Base-by-base conservation (phyloP, 495 filamentous ascomycete genomes). In the Penicillium cinerascens region DNA sequence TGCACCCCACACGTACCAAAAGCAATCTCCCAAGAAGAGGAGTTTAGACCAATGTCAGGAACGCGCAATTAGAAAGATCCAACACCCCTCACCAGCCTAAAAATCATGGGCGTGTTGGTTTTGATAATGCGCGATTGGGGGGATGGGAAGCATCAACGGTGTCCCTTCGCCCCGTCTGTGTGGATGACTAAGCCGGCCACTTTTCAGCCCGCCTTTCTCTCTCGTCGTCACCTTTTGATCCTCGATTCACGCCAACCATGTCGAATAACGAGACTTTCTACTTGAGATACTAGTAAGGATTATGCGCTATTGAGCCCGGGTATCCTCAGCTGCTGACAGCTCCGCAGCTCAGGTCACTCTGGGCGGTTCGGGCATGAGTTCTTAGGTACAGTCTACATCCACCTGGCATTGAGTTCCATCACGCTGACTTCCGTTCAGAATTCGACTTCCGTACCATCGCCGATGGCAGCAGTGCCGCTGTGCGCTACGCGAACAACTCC, bases 321-420 rank as follows among this genome's bases (percentile, higher is more conserved):
- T 70, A 64, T 69, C 59, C 66, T 68, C 68, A 64, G 67, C 70
- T 68, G 72, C 79, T 83, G 72, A 82, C 71, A 62, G 46, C 42
- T 58, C 46, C 55, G 64, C 68, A 96, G 91, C 79, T 97, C 93
- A 60, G 95, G 95, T 67, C 95, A 99, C 69, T 91, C 88, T 68
- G 95, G 95, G 68, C 89, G 95, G 61, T 96, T 96, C 73, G 95
- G 95, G 51, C 95, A 99, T 78, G 95, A 97, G 71, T 99, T 97
- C 67, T 80, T 99, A 67, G 95, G 93, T 96, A 33, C 70, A 73
- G 67, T 45, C 27, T 49, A 25, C 43, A 21, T 42, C 1, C 18
- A 33, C 11, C 11, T 33, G 29, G 21, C 41, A 43, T 43, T 22
- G 20, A 18, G 10, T 42, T 35, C 29, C 22, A 44, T 49, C 18